Evolutionary conservation across 768 basidiomycete species (phyloP).

Genomic region (Amanita jacksonii): DNA sequence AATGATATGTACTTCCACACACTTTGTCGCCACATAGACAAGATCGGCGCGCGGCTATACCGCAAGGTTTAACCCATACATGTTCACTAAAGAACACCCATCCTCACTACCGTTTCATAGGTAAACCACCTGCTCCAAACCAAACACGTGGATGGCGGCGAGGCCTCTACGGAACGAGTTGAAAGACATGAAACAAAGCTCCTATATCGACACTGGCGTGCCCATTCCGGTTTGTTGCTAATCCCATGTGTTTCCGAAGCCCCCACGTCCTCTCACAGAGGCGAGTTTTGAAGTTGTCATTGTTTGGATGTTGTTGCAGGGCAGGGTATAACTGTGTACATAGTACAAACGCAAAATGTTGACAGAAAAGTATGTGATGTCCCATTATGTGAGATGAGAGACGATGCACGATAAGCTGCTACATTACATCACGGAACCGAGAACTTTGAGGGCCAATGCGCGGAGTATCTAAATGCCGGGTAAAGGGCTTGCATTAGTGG

Average conservation of each 20-base stretch:
- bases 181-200: neutral
- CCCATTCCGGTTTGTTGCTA: slow-evolving; percentile 16
- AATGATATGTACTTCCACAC: neutral
- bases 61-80: neutral
- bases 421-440: slow-evolving; percentile 32
- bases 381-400: neutral
- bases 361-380: neutral
- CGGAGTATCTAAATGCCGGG: slow-evolving; percentile 52
- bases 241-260: slow-evolving; percentile 6
- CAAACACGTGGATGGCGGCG: neutral
- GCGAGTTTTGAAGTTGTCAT: too few species aligned
- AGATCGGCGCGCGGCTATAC: neutral
- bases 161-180: too few species aligned
- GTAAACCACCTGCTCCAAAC: neutral
- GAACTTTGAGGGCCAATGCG: slow-evolving; percentile 72
- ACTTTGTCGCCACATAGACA: neutral
- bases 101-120: neutral
- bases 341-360: too few species aligned
- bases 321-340: too few species aligned
- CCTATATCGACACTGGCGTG: slow-evolving; percentile 1
- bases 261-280: too few species aligned
- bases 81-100: neutral
- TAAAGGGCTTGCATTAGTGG: neutral
- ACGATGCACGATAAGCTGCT: neutral
- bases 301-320: too few species aligned